A percentile compares a stretch with the other conserved stretches of the same genome.
These are phyloP conservation scores for Fallopia convolvulus DNA, from an alignment of 148 eudicot genomes.

Conservation along the genomic window DNA sequence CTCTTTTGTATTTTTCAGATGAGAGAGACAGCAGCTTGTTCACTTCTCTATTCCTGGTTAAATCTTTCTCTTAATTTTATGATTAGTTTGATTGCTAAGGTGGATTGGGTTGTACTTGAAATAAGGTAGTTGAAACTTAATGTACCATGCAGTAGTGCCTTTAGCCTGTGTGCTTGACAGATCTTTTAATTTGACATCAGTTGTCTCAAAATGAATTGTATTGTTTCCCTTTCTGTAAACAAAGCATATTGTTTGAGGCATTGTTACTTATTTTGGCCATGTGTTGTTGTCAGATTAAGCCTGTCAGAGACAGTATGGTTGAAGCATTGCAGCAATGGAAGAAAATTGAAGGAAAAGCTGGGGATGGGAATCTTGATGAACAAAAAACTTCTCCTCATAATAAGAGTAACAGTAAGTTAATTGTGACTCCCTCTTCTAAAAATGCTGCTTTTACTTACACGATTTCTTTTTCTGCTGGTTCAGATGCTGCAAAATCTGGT, in stretches of 20 bases:
- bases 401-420: constrained; percentile 19
- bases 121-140: no score
- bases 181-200: no score
- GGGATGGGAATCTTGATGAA: constrained; percentile 40
- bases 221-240: neutral
- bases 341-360: constrained; percentile 54
- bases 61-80: neutral
- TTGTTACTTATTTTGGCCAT: neutral
- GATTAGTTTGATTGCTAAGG: neutral
- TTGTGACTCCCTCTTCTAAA: constrained; percentile 1
- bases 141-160: no score
- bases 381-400: constrained; percentile 39
- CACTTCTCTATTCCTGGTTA: neutral
- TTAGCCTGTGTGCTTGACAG: neutral
- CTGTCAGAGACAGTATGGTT: constrained; percentile 84
- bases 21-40: neutral
- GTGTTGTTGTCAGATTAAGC: constrained; percentile 56
- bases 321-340: constrained; percentile 92
- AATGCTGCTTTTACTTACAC: constrained; percentile 1
- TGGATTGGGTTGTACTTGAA: neutral
- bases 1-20: neutral
- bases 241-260: neutral
- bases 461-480: constrained; percentile 10
- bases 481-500: constrained; percentile 48
- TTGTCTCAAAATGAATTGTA: neutral